Evolutionary conservation across 2,329 filamentous ascomycete species (phyloP).

Genomic region (Penicillium vulpinum): DNA sequence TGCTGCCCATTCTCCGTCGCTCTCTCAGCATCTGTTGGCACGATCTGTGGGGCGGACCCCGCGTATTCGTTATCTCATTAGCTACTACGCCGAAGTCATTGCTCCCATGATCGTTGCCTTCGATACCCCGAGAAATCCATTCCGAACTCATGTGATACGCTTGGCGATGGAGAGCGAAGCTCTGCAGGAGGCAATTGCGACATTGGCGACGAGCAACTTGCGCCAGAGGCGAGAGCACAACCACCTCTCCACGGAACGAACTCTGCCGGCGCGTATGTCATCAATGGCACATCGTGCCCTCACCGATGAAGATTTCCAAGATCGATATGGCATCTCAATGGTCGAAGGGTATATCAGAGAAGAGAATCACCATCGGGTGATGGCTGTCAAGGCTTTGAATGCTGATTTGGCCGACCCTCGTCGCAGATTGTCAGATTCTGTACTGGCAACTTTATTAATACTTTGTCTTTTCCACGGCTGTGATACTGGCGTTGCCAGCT

Average conservation of each 20-base stretch:
- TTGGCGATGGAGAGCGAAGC: constrained; percentile 76
- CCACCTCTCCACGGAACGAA: constrained; percentile 56
- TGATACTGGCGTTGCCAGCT: constrained; percentile 88
- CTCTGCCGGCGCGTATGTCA: constrained; percentile 51
- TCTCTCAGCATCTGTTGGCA: constrained; percentile 39
- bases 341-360: constrained; percentile 66
- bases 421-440: constrained; percentile 78
- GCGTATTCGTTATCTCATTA: constrained; percentile 83
- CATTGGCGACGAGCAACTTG: constrained; percentile 83
- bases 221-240: constrained; percentile 69
- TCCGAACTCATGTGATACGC: constrained; percentile 76
- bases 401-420: constrained; percentile 74
- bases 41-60: constrained; percentile 63
- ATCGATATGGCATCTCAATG: constrained; percentile 42
- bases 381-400: constrained; percentile 81
- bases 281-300: constrained; percentile 47
- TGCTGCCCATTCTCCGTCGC: constrained; percentile 30
- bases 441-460: constrained; percentile 81
- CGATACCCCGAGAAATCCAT: constrained; percentile 82
- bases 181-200: constrained; percentile 89
- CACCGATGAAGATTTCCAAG: constrained; percentile 40
- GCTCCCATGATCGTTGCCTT: constrained; percentile 90
- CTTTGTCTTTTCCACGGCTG: constrained; percentile 92
- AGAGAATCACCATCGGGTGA: constrained; percentile 80
- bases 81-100: constrained; percentile 91